Evolutionary conservation across 1,139 yeast species (phyloP).

Genomic region (Geotrichum histeridarum): DNA sequence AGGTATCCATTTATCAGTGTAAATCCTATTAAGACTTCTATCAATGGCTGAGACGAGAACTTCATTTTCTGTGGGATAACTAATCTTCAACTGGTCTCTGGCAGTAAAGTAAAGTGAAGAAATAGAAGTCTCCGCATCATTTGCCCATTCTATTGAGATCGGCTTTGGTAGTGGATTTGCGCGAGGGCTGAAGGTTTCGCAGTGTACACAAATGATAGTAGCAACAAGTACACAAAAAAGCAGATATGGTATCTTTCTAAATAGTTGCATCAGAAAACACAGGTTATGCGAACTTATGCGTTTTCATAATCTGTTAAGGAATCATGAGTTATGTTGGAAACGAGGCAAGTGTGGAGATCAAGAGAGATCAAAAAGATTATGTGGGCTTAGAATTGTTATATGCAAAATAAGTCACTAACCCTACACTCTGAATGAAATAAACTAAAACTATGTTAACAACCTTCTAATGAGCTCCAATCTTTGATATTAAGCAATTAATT

Average conservation of each 20-base stretch:
- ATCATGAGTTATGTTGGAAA: too few relatives aligned
- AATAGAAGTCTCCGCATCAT: background rate
- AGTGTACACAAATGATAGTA: background rate
- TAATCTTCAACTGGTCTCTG: background rate
- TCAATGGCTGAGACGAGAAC: slow-evolving; percentile 24
- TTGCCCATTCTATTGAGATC: slow-evolving; percentile 3
- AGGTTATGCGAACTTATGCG: too few relatives aligned
- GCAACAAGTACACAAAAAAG: background rate
- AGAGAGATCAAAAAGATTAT: too few relatives aligned
- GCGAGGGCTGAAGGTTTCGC: background rate
- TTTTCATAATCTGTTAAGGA: too few relatives aligned
- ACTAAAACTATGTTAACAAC: too few relatives aligned
- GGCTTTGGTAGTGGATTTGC: slow-evolving; percentile 9
- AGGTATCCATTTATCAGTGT: slow-evolving; percentile 24
- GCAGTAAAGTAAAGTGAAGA: background rate
- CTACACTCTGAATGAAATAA: too few relatives aligned
- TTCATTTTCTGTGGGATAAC: slow-evolving; percentile 7
- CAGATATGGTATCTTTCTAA: too few relatives aligned
- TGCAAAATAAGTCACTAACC: too few relatives aligned
- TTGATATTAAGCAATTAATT: background rate
- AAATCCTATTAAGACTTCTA: slow-evolving; percentile 21
- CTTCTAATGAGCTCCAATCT: too few relatives aligned
- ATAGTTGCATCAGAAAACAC: too few relatives aligned
- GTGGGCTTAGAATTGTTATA: too few relatives aligned
- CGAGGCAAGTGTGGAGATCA: too few relatives aligned